phyloP scores from a whole-genome alignment of 371 early-diverging fungal genomes.

The Sanchytrium tribonematis region DNA sequence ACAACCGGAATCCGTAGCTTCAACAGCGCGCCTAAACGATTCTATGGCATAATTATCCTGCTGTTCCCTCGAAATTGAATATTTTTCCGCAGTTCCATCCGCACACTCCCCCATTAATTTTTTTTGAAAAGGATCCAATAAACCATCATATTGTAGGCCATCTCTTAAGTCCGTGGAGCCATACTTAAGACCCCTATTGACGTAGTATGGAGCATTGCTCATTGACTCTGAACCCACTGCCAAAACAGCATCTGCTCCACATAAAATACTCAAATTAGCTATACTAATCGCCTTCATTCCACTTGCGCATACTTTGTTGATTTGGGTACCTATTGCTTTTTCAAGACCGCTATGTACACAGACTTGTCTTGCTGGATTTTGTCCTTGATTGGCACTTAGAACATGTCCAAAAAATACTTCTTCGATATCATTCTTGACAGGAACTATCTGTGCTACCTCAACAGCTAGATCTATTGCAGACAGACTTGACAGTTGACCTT shows the following conservation, averaged over 20 bases:
- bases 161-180: slow-evolving; percentile 57
- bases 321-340: slow-evolving; percentile 44
- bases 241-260: slow-evolving; percentile 49
- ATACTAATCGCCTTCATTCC: slow-evolving; percentile 75
- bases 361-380: slow-evolving; percentile 85
- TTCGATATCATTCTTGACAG: slow-evolving; percentile 28
- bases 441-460: slow-evolving; percentile 11
- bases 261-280: slow-evolving; percentile 54
- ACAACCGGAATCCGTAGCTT: slow-evolving; percentile 28
- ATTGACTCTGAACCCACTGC: slow-evolving; percentile 93
- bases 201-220: slow-evolving; percentile 78
- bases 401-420: slow-evolving; percentile 65
- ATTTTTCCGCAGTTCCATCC: slow-evolving; percentile 62
- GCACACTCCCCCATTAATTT: slow-evolving; percentile 71
- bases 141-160: slow-evolving; percentile 67
- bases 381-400: slow-evolving; percentile 58
- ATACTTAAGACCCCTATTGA: slow-evolving; percentile 38
- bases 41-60: slow-evolving; percentile 17
- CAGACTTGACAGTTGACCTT: slow-evolving; percentile 56
- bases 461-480: slow-evolving; percentile 41
- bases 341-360: slow-evolving; percentile 53
- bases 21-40: slow-evolving; percentile 3
- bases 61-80: slow-evolving; percentile 40
- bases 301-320: slow-evolving; percentile 94
- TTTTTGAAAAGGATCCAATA: slow-evolving; percentile 65